phyloP scores from a whole-genome alignment of 331 rosid genomes.

The Prunus yedoensis region DNA sequence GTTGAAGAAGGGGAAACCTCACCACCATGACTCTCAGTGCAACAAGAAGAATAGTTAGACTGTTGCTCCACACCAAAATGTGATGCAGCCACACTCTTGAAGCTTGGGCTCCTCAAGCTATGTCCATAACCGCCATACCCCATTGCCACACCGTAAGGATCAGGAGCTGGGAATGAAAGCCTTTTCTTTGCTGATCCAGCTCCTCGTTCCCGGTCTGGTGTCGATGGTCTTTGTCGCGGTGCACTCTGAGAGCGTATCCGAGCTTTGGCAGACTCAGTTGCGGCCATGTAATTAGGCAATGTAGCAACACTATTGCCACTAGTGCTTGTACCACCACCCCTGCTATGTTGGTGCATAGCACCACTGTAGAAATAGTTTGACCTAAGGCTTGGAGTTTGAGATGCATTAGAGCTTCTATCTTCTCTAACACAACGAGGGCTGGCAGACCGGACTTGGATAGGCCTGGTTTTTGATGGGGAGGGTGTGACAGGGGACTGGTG shows the following conservation, averaged over 20 bases:
- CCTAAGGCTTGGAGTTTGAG: constrained; percentile 91
- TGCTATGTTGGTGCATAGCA: constrained; percentile 42
- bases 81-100: constrained; percentile 71
- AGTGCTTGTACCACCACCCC: constrained; percentile 53
- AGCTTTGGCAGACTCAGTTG: constrained; percentile 95
- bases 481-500: constrained; percentile 74
- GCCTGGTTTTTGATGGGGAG: constrained; percentile 71
- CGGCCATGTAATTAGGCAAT: constrained; percentile 96
- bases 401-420: constrained; percentile 56
- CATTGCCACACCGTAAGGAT: constrained; percentile 50
- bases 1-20: constrained; percentile 96
- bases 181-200: constrained; percentile 77
- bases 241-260: constrained; percentile 90
- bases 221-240: constrained; percentile 82
- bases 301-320: constrained; percentile 26
- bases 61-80: constrained; percentile 76
- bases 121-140: constrained; percentile 63
- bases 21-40: constrained; percentile 81
- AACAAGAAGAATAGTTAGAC: constrained; percentile 90
- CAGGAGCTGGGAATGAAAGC: constrained; percentile 82
- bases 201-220: constrained; percentile 84
- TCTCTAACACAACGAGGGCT: constrained; percentile 75
- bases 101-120: constrained; percentile 86
- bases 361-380: constrained; percentile 71
- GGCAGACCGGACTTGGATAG: constrained; percentile 73